Base-by-base conservation (phyloP, 2,329 filamentous ascomycete genomes). In the Alternaria gansuensis region DNA sequence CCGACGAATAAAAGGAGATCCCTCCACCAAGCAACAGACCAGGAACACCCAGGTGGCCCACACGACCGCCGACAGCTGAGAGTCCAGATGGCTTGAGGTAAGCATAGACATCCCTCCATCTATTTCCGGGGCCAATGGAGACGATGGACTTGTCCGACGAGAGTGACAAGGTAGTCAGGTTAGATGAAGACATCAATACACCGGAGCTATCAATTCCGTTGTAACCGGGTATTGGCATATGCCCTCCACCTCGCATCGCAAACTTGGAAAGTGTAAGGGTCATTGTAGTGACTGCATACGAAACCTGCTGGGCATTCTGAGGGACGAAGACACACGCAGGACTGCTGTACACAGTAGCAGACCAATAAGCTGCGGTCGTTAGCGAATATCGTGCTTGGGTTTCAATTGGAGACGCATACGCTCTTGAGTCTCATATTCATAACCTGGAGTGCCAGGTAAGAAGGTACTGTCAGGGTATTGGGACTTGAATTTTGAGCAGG, bases 101-200 rank as follows among this genome's bases (percentile, higher is more conserved):
- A 1, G 60, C 62, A 26, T 67, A 77, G 1, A 76, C 73, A 36
- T 75, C 65, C 8, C 64, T 64, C 74, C 75, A 76, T 41, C 65
- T 57, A 9, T 69, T 64, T 1, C 75, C 75, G 14, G 75, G 64
- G 1, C 73, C 74, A 13, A 76, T 62, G 3, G 57, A 64, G 8
- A 75, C 60, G 2, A 49, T 57, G 1, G 64, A 53, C 43, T 68
- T 65, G 60, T 74, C 71, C 1, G 63, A 39, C 3, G 67, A 70
- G 7, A 71, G 64, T 9, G 56, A 58, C 14, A 73, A 49, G 7
- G 63, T 56, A 14, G 62, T 64, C 10, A 76, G 52, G 17, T 69
- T 69, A 6, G 65, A 60, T 1, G 36, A 53, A 2, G 65, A 64
- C 0, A 73, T 29, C 10, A 69, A 49, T 3, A 71, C 57, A 2